phyloP scores from a whole-genome alignment of 169 alveolate genomes.

The Cryptosporidium meleagridis region DNA sequence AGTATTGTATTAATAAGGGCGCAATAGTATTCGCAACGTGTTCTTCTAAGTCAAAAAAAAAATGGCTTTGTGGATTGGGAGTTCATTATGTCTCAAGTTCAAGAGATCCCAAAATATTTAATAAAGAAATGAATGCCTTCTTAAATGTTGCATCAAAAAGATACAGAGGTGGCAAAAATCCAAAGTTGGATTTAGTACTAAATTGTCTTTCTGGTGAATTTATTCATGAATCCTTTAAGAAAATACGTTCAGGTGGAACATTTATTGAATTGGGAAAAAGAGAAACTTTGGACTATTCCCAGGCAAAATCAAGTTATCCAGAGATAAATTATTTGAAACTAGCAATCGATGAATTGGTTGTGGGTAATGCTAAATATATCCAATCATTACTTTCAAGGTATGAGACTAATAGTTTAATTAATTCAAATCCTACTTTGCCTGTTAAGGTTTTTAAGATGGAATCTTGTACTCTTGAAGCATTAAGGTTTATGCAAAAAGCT shows the following conservation, averaged over 20 bases:
- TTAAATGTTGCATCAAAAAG: constrained; percentile 41
- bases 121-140: constrained; percentile 3
- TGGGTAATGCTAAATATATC: constrained; percentile 26
- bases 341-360: constrained; percentile 58
- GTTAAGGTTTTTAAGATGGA: constrained; percentile 66
- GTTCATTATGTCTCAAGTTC: constrained; percentile 72
- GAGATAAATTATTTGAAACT: constrained; percentile 18
- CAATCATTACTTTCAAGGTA: constrained; percentile 27
- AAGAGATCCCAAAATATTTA: constrained; percentile 48
- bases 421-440: constrained; percentile 47
- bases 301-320: constrained; percentile 5
- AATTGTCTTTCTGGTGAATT: constrained; percentile 76
- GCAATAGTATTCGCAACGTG: constrained; percentile 76
- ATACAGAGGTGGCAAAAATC: constrained; percentile 19
- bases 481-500: constrained; percentile 67
- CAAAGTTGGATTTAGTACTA: constrained; percentile 66
- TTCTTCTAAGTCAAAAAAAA: constrained; percentile 46
- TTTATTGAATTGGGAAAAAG: constrained; percentile 74
- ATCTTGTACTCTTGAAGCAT: constrained; percentile 62
- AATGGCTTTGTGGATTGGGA: constrained; percentile 66
- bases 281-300: neutral
- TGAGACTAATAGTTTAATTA: neutral
- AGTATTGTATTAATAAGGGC: constrained; percentile 71
- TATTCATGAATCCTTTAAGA: constrained; percentile 69
- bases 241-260: constrained; percentile 52